Evolutionary conservation across 176 grass and related monocot genomes (phyloP), one percentile per base, ranked within the genome.

Genomic region (barley (Hordeum vulgare)): DNA sequence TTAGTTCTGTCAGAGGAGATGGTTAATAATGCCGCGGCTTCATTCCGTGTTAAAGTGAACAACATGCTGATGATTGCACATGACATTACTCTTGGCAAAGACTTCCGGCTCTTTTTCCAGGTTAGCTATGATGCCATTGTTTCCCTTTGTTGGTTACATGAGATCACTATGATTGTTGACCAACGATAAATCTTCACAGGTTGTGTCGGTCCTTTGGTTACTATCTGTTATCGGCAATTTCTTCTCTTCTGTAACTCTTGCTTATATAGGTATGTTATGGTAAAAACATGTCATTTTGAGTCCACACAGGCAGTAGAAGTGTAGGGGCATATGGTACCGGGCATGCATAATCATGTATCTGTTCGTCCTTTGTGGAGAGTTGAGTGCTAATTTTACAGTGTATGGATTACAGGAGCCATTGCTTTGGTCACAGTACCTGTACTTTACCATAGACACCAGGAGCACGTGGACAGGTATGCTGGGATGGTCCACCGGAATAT

Each of bases 1-100:
- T 89, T 99, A 85, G 88, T 99, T 75, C 84, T 99, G 86, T 96
- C 96, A 87, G 96, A 99, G 85, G 96, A 99, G 81, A 99, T 99
- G 93, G 96, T 96, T 63, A 94, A 86, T 71, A 94, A 86, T 60
- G 81, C 89, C 1, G 93, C 96, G 29, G 89, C 93, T 54, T 92
- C 91, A 74, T 94, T 96, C 78, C 96, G 93, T 81, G 93, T 95
- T 74, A 90, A 93, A 88, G 71, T 99, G 47, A 99, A 99, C 80
- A 95, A 88, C 74, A 87, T 96, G 87, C 84, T 96, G 73, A 90
- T 94, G 91, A 90, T 94, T 85, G 93, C 96, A 8, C 96, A 99
- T 90, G 96, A 94, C 65, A 96, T 99, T 74, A 96, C 96, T 15
- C 87, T 96, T 84, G 93, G 93, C 80, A 99, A 94, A 75, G 96